phyloP scores from a whole-genome alignment of 2,329 filamentous ascomycete genomes.

The Penicillium oxalicum region DNA sequence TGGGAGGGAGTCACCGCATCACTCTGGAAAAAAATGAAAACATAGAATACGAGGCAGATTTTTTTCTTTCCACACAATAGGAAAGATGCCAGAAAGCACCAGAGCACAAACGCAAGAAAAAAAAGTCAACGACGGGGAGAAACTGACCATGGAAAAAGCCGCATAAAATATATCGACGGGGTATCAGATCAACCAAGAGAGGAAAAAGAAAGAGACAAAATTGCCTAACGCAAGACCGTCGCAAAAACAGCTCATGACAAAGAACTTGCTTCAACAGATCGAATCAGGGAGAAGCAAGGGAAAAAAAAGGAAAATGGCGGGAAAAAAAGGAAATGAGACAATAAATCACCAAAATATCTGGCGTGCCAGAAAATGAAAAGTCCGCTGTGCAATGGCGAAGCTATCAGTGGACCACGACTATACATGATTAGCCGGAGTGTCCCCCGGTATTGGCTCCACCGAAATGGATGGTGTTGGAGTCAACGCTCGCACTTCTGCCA shows the following conservation, averaged over 20 bases:
- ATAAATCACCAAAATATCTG: too few relatives aligned
- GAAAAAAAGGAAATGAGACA: too few relatives aligned
- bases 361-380: too few relatives aligned
- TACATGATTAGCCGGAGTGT: slow-evolving; percentile 10
- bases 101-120: slow-evolving; percentile 1
- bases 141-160: slow-evolving; percentile 10
- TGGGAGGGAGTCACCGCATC: too few relatives aligned
- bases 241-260: too few relatives aligned
- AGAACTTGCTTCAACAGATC: too few relatives aligned
- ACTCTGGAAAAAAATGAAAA: neutral
- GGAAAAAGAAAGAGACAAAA: slow-evolving; percentile 16
- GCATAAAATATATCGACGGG: slow-evolving; percentile 13
- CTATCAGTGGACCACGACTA: neutral
- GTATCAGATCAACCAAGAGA: slow-evolving; percentile 22
- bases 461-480: slow-evolving; percentile 21
- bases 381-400: too few relatives aligned
- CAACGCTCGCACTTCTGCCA: slow-evolving; percentile 22
- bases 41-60: too few relatives aligned
- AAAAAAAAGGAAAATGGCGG: too few relatives aligned
- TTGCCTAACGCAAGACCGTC: neutral
- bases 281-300: too few relatives aligned
- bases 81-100: neutral
- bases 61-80: too few relatives aligned
- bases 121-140: slow-evolving; percentile 11
- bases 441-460: slow-evolving; percentile 8